phyloP scores from a whole-genome alignment of 495 filamentous ascomycete species.

The Wilcoxina mikolae region DNA sequence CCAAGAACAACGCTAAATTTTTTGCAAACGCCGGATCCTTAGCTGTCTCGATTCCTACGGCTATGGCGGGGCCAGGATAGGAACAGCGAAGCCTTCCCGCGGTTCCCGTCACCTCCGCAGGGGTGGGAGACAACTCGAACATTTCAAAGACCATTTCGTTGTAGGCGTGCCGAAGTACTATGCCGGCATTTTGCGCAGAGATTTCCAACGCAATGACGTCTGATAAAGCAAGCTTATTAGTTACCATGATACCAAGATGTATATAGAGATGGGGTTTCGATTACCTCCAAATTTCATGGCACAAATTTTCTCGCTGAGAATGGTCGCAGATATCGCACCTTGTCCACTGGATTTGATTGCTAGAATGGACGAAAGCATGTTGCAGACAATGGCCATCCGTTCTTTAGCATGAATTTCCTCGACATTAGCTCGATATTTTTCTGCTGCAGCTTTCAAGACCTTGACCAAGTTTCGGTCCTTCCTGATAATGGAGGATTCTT shows the following conservation, averaged over 20 bases:
- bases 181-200: slow-evolving; percentile 44
- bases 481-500: no score
- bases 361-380: slow-evolving; percentile 8
- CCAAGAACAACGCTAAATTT: slow-evolving; percentile 33
- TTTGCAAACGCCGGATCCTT: slow-evolving; percentile 29
- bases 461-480: no score
- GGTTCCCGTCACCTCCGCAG: slow-evolving; percentile 34
- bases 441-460: no score
- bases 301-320: not conserved
- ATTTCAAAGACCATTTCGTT: slow-evolving; percentile 35
- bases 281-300: slow-evolving; percentile 10
- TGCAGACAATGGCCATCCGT: not conserved
- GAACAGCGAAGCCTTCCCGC: slow-evolving; percentile 38
- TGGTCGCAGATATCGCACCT: not conserved
- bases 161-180: slow-evolving; percentile 34
- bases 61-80: slow-evolving; percentile 41
- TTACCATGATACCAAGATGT: slow-evolving; percentile 4
- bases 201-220: slow-evolving; percentile 35
- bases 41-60: slow-evolving; percentile 29
- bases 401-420: slow-evolving; percentile 24
- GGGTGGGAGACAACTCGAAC: slow-evolving; percentile 44
- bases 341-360: not conserved
- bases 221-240: not conserved
- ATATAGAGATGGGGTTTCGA: not conserved
- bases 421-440: no score